A percentile compares a stretch with the other conserved stretches of the same genome.
Evolutionary conservation across 1,284 basidiomycete species (phyloP).

Genomic region (Cryptococcus sp.): DNA sequence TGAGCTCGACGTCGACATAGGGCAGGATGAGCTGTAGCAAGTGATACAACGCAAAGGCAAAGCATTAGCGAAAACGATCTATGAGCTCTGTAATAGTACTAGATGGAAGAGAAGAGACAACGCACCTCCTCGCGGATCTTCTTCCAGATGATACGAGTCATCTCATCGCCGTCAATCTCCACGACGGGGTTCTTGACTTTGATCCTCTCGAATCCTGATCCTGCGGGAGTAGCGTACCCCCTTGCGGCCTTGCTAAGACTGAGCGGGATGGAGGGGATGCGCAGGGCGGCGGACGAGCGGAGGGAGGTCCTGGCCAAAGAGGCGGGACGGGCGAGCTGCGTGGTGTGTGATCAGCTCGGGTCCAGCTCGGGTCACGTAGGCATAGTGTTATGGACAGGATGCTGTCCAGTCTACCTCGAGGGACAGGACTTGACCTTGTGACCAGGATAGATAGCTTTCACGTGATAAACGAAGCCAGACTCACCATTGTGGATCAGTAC

Average conservation of each 20-base stretch:
- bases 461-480: too few species aligned
- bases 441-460: too few species aligned
- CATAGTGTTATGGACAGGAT: too few species aligned
- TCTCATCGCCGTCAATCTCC: slow-evolving; percentile 95
- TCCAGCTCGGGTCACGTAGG: too few species aligned
- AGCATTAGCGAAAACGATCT: not conserved
- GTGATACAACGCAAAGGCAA: too few species aligned
- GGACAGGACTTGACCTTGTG: too few species aligned
- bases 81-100: not conserved
- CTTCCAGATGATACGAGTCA: slow-evolving; percentile 98
- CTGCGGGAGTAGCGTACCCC: slow-evolving; percentile 35
- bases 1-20: slow-evolving; percentile 92
- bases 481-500: too few species aligned
- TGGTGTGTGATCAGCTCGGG: too few species aligned
- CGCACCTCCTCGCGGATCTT: slow-evolving; percentile 92
- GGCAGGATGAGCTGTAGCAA: slow-evolving; percentile 80
- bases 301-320: slow-evolving; percentile 13
- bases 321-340: slow-evolving; percentile 8
- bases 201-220: slow-evolving; percentile 57
- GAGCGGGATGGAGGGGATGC: slow-evolving; percentile 8
- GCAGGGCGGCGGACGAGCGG: not conserved
- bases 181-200: slow-evolving; percentile 85
- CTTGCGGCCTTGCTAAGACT: slow-evolving; percentile 21
- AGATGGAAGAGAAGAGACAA: slow-evolving; percentile 8
- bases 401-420: too few species aligned